Conservation (phyloP, 2,329 filamentous ascomycete genomes). For the Nothomitra cinnamomea region DNA sequence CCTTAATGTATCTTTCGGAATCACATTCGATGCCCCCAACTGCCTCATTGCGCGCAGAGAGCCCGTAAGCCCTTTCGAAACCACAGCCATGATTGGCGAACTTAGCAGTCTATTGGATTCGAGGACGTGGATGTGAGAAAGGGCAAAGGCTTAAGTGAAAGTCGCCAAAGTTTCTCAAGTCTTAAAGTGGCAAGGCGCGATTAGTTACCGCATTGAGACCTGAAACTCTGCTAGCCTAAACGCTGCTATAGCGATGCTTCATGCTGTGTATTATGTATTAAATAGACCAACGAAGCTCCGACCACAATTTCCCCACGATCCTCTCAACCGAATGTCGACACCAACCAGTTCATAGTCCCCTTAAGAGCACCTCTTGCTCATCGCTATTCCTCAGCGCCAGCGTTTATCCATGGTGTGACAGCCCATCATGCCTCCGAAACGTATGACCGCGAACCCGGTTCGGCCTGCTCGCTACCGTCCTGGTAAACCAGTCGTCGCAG, state of each 20-base stretch:
- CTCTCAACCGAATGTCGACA: neutral
- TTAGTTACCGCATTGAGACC: too few relatives aligned
- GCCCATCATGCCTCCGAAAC: slow-evolving; percentile 46
- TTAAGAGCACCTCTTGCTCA: neutral
- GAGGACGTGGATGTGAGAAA: neutral
- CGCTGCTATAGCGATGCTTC: too few relatives aligned
- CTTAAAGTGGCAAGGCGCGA: too few relatives aligned
- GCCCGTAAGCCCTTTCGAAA: neutral
- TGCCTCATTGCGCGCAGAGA: neutral
- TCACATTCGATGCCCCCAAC: neutral
- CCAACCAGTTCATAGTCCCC: neutral
- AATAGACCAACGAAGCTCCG: too few relatives aligned
- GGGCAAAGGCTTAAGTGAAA: neutral
- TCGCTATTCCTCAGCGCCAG: neutral
- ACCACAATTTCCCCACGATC: too few relatives aligned
- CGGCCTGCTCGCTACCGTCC: slow-evolving; percentile 69
- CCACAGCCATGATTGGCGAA: neutral
- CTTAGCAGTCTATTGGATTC: neutral
- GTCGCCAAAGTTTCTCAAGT: too few relatives aligned
- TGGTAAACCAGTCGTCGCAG: slow-evolving; percentile 52
- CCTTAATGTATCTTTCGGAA: neutral
- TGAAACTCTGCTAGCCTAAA: too few relatives aligned
- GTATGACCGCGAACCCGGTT: slow-evolving; percentile 84
- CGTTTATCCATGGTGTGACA: too few relatives aligned
- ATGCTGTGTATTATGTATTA: too few relatives aligned